These are phyloP conservation scores for Colletotrichum sp. DNA, from an alignment of 2,329 filamentous ascomycete species.

Conservation along the genomic window DNA sequence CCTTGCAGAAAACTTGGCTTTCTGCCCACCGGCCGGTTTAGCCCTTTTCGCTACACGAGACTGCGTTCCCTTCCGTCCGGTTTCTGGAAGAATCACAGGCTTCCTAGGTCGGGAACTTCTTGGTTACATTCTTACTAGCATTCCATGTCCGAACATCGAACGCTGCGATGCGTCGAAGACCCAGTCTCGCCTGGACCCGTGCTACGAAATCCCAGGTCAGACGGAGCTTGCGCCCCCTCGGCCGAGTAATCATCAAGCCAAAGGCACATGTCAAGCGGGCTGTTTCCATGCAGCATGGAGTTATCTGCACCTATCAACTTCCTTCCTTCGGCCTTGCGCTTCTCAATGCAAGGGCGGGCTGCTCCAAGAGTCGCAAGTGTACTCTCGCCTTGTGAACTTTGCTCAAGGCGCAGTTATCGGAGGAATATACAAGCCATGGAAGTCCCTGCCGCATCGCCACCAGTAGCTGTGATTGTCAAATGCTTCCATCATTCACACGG, in stretches of 20 bases:
- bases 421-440: not conserved
- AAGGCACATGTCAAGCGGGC: constrained; percentile 1
- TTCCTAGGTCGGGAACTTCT: not conserved
- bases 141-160: not conserved
- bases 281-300: not conserved
- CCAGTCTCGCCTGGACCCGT: not conserved
- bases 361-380: not conserved
- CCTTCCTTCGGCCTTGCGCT: not conserved
- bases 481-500: not conserved
- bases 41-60: not conserved
- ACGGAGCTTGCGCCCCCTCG: not conserved
- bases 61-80: not conserved
- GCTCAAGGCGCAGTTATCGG: not conserved
- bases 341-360: not conserved
- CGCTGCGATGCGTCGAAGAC: not conserved
- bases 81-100: not conserved
- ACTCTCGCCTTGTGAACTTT: not conserved
- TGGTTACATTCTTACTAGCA: not conserved
- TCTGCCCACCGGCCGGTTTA: not conserved
- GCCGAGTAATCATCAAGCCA: not conserved
- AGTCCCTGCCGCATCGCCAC: not conserved
- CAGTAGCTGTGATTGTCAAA: not conserved
- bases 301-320: not conserved
- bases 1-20: not conserved
- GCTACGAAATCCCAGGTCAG: not conserved